Evolutionary conservation across 345 rosid genomes (phyloP).

Genomic region (Populus nigra): DNA sequence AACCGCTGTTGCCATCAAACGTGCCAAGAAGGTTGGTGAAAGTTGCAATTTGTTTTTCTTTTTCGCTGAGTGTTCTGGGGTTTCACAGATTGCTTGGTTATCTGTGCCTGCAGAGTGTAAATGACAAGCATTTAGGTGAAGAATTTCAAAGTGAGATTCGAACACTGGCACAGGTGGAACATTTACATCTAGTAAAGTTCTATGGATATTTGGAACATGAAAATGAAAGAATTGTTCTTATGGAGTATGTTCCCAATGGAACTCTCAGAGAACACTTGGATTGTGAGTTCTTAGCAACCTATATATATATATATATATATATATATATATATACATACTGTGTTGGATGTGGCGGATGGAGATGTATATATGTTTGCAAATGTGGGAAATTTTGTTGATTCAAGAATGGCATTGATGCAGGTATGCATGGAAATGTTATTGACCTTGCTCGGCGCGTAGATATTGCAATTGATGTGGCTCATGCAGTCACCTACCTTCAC

Average conservation of each 20-base stretch:
- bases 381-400: constrained; percentile 9
- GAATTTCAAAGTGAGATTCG: constrained; percentile 80
- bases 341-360: not conserved
- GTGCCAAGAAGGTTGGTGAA: constrained; percentile 71
- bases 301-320: too few species aligned
- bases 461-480: constrained; percentile 82
- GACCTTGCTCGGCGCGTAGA: constrained; percentile 68
- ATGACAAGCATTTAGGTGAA: constrained; percentile 67
- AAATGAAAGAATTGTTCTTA: constrained; percentile 72
- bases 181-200: constrained; percentile 70
- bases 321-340: not conserved
- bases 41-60: not conserved
- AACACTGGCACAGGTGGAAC: constrained; percentile 75
- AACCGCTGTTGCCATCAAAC: constrained; percentile 68
- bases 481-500: constrained; percentile 94
- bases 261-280: constrained; percentile 91
- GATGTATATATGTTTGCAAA: not conserved
- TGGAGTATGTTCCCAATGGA: constrained; percentile 87
- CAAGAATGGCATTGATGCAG: constrained; percentile 39
- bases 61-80: not conserved
- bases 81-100: not conserved
- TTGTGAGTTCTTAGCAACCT: constrained; percentile 42
- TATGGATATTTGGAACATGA: constrained; percentile 64
- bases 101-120: constrained; percentile 52
- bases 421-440: constrained; percentile 53